Base-by-base conservation (phyloP, 2,329 filamentous ascomycete genomes). In the Apiospora kogelbergensis region DNA sequence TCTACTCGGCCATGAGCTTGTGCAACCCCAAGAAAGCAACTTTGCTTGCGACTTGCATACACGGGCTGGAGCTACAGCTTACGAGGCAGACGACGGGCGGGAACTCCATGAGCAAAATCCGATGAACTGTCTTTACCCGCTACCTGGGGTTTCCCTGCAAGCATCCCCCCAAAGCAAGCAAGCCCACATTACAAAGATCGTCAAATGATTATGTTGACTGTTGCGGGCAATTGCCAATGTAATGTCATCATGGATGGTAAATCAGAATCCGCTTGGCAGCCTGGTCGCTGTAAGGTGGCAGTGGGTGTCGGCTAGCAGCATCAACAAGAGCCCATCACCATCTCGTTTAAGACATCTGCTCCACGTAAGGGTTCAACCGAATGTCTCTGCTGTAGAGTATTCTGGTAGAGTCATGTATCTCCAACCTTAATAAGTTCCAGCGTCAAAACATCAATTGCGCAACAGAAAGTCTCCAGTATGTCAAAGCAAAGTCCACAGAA, bases 251-350 rank as follows among this genome's bases (percentile, higher is more conserved):
- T 60, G 26, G 13, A 33, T 57, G 26, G 13, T n/a, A 2, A n/a
- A 10, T n/a, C 53, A 37, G 20, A n/a, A n/a, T n/a, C n/a, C n/a
- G n/a, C 30, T 17, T 17, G 46, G 24, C 45, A 48, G 6, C 46
- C 48, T 57, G 48, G 26, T 53, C 24, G 46, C 46, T 53, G 24
- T 26, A 53, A 30, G 46, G 17, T n/a, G 30, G 30, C 20, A n/a
- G 30, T 22, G 17, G 17, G 53, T 60, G 30, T n/a, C 53, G 53
- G 53, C 53, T 60, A 60, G 26, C 53, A 60, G 53, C 53, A n/a
- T 60, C 53, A 37, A 60, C 53, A 60, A 60, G 53, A 37, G 53
- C 53, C 37, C 53, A 60, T 60, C 53, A 60, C 53, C 53, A 60
- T 60, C 53, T 60, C 53, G 53, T 60, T 60, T 60, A 37, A 37